Percentiles rank a stretch among this genome's conserved stretches.
Evolutionary conservation across 495 filamentous ascomycete genomes (phyloP).

Genomic region (Podospora pseudopauciseta): DNA sequence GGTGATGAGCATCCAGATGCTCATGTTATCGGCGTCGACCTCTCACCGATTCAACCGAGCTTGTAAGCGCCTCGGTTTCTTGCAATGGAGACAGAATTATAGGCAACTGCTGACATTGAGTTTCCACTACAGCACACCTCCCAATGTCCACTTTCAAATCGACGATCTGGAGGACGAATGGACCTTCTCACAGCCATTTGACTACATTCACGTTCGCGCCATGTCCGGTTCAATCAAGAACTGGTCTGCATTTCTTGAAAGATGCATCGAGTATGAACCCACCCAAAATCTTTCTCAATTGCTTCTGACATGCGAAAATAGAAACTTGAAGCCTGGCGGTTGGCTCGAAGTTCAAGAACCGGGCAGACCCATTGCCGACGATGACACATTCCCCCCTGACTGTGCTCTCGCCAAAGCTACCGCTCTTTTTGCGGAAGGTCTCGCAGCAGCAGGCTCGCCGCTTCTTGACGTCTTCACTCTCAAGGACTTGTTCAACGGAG

Average conservation of each 20-base stretch:
- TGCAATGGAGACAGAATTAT: background rate
- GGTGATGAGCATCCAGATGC: conserved; percentile 27
- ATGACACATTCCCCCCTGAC: conserved; percentile 23
- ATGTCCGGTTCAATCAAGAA: conserved; percentile 40
- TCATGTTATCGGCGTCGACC: conserved; percentile 27
- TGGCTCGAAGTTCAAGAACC: conserved; percentile 41
- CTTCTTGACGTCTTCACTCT: conserved; percentile 22
- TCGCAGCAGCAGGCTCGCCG: background rate
- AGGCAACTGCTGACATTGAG: background rate
- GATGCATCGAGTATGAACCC: conserved; percentile 26
- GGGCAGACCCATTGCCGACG: conserved; percentile 22
- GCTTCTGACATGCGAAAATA: background rate
- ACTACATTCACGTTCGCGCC: conserved; percentile 46
- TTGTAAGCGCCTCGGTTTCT: conserved; percentile 30
- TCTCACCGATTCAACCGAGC: conserved; percentile 48
- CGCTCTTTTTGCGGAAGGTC: background rate
- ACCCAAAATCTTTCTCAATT: background rate
- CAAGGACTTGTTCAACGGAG: conserved; percentile 25
- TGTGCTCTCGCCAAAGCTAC: conserved; percentile 23
- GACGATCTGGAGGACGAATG: conserved; percentile 44
- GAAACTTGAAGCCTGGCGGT: conserved; percentile 43
- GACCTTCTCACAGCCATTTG: conserved; percentile 42
- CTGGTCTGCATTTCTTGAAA: conserved; percentile 39
- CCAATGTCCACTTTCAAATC: conserved; percentile 38
- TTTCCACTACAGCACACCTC: conserved; percentile 24